These are phyloP conservation scores for Mortierella sp. DNA, from an alignment of 371 early-diverging fungal genomes.

Conservation along the genomic window DNA sequence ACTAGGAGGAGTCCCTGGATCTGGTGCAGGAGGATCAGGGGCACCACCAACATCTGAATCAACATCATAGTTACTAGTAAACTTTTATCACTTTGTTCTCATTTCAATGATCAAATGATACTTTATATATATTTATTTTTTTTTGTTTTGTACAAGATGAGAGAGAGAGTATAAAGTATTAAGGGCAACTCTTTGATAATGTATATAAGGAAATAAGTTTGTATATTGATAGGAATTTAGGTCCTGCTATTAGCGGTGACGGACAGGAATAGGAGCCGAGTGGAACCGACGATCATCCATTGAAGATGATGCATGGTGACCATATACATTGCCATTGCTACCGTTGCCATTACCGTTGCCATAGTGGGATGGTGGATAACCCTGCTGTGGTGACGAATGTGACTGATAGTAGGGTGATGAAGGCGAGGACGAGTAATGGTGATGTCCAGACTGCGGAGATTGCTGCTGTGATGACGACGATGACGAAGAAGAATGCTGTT, in stretches of 20 bases:
- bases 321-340: conserved; percentile 6
- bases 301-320: conserved; percentile 12
- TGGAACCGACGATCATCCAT: conserved; percentile 45
- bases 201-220: not conserved
- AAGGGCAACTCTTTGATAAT: not conserved
- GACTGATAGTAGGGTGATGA: conserved; percentile 33
- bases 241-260: conserved; percentile 12
- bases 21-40: conserved; percentile 13
- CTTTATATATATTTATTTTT: not conserved
- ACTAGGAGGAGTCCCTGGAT: conserved; percentile 37
- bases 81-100: not conserved
- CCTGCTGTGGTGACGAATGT: conserved; percentile 6
- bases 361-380: conserved; percentile 19
- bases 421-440: conserved; percentile 31
- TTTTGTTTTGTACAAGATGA: not conserved
- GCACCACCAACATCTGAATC: not conserved
- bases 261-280: conserved; percentile 50
- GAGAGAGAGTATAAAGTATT: too few relatives aligned
- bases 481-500: conserved; percentile 15
- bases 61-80: not conserved
- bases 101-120: not conserved
- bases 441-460: conserved; percentile 17
- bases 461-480: conserved; percentile 11
- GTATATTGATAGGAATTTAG: not conserved
- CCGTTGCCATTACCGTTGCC: conserved; percentile 4